A percentile compares a stretch with the other conserved stretches of the same genome.
phyloP scores from a whole-genome alignment of 208 protist genomes.

The Leishmania tropica region DNA sequence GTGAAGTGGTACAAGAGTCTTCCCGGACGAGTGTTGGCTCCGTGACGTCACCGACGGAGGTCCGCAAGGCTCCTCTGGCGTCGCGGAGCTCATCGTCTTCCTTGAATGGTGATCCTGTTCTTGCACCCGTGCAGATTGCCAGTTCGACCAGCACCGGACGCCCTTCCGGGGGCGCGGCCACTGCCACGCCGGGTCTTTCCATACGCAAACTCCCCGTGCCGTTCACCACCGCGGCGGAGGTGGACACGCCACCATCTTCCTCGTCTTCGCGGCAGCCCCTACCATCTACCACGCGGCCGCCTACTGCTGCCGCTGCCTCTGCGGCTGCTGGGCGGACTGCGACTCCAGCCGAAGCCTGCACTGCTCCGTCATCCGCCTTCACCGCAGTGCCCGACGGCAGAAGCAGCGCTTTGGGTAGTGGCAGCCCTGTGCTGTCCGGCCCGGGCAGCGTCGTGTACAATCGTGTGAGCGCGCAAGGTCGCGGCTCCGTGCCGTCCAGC shows the following conservation, averaged over 20 bases:
- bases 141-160: not conserved
- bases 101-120: not conserved
- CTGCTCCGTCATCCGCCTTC: not conserved
- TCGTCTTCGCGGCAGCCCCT: not conserved
- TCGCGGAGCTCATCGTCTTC: not conserved
- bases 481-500: conserved; percentile 22
- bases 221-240: not conserved
- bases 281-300: not conserved
- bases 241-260: not conserved
- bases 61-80: not conserved
- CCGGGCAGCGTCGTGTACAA: conserved; percentile 20
- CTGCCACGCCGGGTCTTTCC: not conserved
- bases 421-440: not conserved
- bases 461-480: conserved; percentile 22
- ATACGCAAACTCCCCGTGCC: not conserved
- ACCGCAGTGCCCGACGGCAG: not conserved
- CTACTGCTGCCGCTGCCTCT: not conserved
- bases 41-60: not conserved
- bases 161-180: not conserved
- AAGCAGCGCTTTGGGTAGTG: not conserved
- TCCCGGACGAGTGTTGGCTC: not conserved
- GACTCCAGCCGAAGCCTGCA: not conserved
- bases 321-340: not conserved
- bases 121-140: not conserved
- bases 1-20: not conserved